Base-by-base conservation (phyloP, 805 yeast genomes). In the Hanseniaspora mollemarum region DNA sequence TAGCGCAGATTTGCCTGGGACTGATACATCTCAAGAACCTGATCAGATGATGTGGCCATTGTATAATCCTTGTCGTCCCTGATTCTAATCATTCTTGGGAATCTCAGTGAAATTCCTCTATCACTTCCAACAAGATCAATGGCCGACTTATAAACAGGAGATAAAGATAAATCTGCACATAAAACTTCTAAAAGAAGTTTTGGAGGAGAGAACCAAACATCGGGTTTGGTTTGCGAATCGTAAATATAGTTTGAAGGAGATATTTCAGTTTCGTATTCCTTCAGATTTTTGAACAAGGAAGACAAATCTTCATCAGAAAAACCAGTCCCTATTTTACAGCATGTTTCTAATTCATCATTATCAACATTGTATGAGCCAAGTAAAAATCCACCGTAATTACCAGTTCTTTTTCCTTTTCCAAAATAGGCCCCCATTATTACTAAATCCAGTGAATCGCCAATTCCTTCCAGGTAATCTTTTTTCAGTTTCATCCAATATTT, bases 311-410 rank as follows among this genome's bases (percentile, higher is more conserved):
- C 96, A 57, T 92, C 98, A 37, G 87, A 77, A 61, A 92, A 92
- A 0, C 98, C 98, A 0, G 98, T 92, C 43, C 98, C 98, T 51
- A 94, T 88, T 64, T 92, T 92, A 69, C 98, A 92, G 38, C 94
- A 82, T 0, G 96, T 84, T 65, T 92, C 97, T 62, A 76, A 87
- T 60, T 88, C 96, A 21, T 94, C 97, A 0, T 87, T 76, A 53
- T 90, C 96, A 51, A 79, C 80, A 60, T 92, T 92, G 62, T 87
- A 90, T 28, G 94, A 82, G 0, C 95, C 97, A 46, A 92, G 70
- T 36, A 92, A 65, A 60, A 88, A 92, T 2, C 97, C 98, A 48
- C 98, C 98, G 63, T 90, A 92, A 54, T 83, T 75, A 10, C 95
- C 95, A 0, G 97, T 88, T 61, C 98, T 76, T 66, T 90, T 92